Evolutionary conservation across 176 grass and related monocot genomes (phyloP), one percentile per base, ranked within the genome.

Genomic region (Hsuehochloa calcarea): DNA sequence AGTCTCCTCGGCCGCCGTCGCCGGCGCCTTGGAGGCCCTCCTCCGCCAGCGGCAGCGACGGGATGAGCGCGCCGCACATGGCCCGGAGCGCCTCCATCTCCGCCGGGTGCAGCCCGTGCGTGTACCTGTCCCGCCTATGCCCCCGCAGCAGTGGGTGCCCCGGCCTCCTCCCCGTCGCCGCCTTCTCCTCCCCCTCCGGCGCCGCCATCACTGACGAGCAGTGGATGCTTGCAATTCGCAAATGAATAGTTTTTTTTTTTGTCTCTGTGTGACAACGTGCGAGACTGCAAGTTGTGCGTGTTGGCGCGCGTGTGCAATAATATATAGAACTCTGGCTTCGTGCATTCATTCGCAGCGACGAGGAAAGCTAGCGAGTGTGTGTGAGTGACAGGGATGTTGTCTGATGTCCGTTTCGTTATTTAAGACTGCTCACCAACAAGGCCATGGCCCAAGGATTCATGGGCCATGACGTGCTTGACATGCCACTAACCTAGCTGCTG

Each of bases 31-130:
- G 17, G 8, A n/a, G 54, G 54, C 47, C 87, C 12, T 46, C 8
- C 25, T 55, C 65, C n/a, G 81, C 84, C 39, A 35, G 45, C 16
- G 86, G 84, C 29, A 97, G 25, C 4, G 92, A 86, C 55, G 95
- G 95, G 79, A 97, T 84, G 64, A 93, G 34, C 74, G 87, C 70
- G 64, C 82, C 92, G 74, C 95, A 97, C 47, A 97, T 88, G 87
- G 90, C 90, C n/a, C 90, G 73, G 35, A 93, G 81, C 1, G 86
- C 67, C 43, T 91, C 77, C 90, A 97, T 91, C 87, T 97, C 90
- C 27, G 25, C 22, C 12, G 84, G 65, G 13, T 44, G 81, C 39
- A 97, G 81, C 8, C 90, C 90, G 74, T 97, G 95, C 77, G 77
- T 78, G 84, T 94, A 94, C 40, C 46, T 46, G 23, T 68, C 88